Conservation (phyloP, 495 filamentous ascomycete genomes). For the Neurospora sp. region DNA sequence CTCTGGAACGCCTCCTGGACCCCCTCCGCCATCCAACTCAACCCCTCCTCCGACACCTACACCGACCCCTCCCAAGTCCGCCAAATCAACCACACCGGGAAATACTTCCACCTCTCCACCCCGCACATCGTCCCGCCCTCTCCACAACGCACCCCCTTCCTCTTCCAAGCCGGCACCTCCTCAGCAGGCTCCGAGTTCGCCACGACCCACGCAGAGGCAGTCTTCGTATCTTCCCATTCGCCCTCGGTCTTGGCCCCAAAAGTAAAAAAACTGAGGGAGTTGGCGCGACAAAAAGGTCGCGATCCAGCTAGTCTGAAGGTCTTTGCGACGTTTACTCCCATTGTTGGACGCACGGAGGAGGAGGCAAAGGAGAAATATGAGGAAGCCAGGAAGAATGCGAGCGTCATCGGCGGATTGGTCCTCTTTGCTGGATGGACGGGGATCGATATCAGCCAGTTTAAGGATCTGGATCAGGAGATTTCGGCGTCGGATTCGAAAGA, state of each 20-base stretch:
- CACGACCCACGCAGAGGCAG: constrained; percentile 51
- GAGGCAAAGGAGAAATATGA: constrained; percentile 45
- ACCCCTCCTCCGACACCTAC: constrained; percentile 42
- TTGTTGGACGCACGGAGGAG: constrained; percentile 47
- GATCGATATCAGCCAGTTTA: constrained; percentile 46
- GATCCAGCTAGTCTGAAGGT: constrained; percentile 50
- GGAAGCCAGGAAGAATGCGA: constrained; percentile 42
- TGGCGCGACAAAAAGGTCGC: constrained; percentile 41
- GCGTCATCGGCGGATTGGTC: constrained; percentile 45
- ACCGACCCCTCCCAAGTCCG: constrained; percentile 45
- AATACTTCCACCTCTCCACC: constrained; percentile 44
- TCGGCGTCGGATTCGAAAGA: constrained; percentile 41
- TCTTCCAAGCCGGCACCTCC: constrained; percentile 57
- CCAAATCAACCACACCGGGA: constrained; percentile 49
- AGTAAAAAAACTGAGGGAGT: constrained; percentile 43
- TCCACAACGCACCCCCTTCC: constrained; percentile 52
- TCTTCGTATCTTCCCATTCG: constrained; percentile 51
- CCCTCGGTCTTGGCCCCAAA: constrained; percentile 41
- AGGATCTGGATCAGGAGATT: constrained; percentile 40
- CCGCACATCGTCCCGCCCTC: constrained; percentile 50
- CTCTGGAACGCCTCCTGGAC: constrained; percentile 54
- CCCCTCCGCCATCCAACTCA: constrained; percentile 39
- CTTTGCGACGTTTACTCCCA: constrained; percentile 48
- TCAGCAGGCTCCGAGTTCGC: constrained; percentile 48
- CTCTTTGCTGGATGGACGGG: constrained; percentile 55